A percentile compares a stretch with the other conserved stretches of the same genome.
These are phyloP conservation scores for Calonectria henricotiae DNA, from an alignment of 2,329 filamentous ascomycete genomes.

Conservation along the genomic window DNA sequence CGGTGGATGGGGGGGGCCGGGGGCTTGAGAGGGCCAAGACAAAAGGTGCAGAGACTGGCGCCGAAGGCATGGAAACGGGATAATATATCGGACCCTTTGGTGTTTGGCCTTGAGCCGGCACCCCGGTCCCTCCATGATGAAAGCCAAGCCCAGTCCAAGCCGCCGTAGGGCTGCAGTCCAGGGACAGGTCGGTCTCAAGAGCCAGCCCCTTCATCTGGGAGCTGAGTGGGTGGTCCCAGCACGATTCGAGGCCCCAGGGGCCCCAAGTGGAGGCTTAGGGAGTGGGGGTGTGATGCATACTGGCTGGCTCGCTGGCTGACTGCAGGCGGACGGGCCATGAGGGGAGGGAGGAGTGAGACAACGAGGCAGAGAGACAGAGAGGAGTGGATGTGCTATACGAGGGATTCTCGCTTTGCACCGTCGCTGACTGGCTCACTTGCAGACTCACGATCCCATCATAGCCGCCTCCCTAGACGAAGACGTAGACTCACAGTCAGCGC, in stretches of 20 bases:
- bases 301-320: not conserved
- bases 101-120: not conserved
- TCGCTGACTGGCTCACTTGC: not conserved
- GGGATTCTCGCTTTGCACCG: slow-evolving; percentile 4
- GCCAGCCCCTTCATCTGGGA: slow-evolving; percentile 17
- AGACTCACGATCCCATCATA: not conserved
- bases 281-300: not conserved
- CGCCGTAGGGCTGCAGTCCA: slow-evolving; percentile 22
- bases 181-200: not conserved
- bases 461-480: not conserved
- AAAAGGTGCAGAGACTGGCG: slow-evolving; percentile 5
- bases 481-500: slow-evolving; percentile 21
- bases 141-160: slow-evolving; percentile 1
- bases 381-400: not conserved
- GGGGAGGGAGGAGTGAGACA: too few relatives aligned
- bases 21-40: slow-evolving; percentile 17
- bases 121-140: not conserved
- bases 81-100: slow-evolving; percentile 11
- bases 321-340: not conserved
- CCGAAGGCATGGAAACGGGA: slow-evolving; percentile 11
- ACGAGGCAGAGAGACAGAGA: too few relatives aligned
- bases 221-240: slow-evolving; percentile 8
- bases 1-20: not conserved
- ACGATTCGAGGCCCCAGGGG: slow-evolving; percentile 15
- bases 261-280: slow-evolving; percentile 8